Base-by-base conservation (phyloP, 179 eudicot genomes). In the Vitellaria paradoxa region DNA sequence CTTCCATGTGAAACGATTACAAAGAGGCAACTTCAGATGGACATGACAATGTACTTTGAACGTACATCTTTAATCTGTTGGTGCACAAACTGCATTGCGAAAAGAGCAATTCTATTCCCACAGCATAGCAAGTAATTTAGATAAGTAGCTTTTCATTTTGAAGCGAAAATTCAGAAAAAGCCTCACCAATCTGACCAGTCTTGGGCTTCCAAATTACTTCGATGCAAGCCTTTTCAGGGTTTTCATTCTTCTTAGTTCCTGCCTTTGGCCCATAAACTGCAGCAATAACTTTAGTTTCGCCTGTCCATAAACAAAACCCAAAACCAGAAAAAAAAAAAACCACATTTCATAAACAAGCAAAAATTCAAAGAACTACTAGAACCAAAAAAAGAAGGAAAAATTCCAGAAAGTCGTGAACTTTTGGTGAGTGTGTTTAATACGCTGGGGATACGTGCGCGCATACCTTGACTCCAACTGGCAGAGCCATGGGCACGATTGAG, bases 151-250 rank as follows among this genome's bases (percentile, higher is more conserved):
- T 20, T 46, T 23, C 14, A 18, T 23, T 15, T 47, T 46, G 57
- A 7, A 46, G 13, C 9, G 20, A 20, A 3, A 47, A 21, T 59
- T 65, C 7, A 14, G 47, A 55, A 10, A 77, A n/a, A 46, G 21
- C 17, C 87, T 82, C 80, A 95, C 99, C 98, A 79, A 81, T 82
- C 86, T 91, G 98, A 70, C 99, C 98, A 0, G 96, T 88, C 82
- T 93, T 93, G 7, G 97, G 93, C 92, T 96, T 96, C 99, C 98
- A 96, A 85, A 89, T 84, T 55, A 96, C 96, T 85, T 96, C 99
- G 78, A 96, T 76, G 68, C 87, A 91, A 84, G 98, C 97, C 82
- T 92, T 96, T 85, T 93, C 97, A 24, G 99, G 98, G 77, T 96
- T 93, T 82, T 96, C 99, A 79, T 91, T 93, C 86, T 89, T 96